Evolutionary conservation across 2,329 filamentous ascomycete genomes (phyloP).

Genomic region (Hypomyces rosellus): DNA sequence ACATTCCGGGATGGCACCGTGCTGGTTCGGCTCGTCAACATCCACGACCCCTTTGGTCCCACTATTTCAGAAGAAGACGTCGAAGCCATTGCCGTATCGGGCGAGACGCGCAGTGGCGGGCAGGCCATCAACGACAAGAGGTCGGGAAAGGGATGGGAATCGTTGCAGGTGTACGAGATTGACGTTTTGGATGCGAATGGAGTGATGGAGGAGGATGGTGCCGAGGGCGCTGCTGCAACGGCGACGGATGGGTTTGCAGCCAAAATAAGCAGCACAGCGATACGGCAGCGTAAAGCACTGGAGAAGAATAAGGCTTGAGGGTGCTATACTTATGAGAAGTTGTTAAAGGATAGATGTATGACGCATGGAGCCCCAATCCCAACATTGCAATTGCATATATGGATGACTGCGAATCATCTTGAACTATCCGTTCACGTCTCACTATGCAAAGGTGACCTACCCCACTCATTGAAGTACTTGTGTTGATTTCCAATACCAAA

Average conservation of each 20-base stretch:
- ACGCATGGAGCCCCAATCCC: no score
- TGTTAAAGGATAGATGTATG: no score
- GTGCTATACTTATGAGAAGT: no score
- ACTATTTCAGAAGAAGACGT: slow-evolving; percentile 78
- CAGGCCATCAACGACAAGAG: slow-evolving; percentile 81
- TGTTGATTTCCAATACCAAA: no score
- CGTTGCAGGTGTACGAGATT: slow-evolving; percentile 78
- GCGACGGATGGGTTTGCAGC: slow-evolving; percentile 58
- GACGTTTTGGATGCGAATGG: slow-evolving; percentile 67
- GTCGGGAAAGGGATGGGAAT: slow-evolving; percentile 65
- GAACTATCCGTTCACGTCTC: no score
- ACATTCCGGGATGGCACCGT: slow-evolving; percentile 54
- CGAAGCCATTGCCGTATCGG: slow-evolving; percentile 76
- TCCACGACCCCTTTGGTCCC: slow-evolving; percentile 83
- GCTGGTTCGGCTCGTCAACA: slow-evolving; percentile 70
- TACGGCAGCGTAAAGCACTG: slow-evolving; percentile 48
- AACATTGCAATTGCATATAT: no score
- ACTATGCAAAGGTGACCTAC: no score
- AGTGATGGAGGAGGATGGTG: slow-evolving; percentile 37
- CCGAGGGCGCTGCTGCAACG: no score
- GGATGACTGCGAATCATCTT: no score
- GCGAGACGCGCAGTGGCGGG: slow-evolving; percentile 79
- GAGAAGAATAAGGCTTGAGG: slow-evolving; percentile 14
- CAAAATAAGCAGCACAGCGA: slow-evolving; percentile 90
- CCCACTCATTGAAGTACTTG: no score